phyloP scores from a whole-genome alignment of 495 filamentous ascomycete genomes.

The Podospora sp. region DNA sequence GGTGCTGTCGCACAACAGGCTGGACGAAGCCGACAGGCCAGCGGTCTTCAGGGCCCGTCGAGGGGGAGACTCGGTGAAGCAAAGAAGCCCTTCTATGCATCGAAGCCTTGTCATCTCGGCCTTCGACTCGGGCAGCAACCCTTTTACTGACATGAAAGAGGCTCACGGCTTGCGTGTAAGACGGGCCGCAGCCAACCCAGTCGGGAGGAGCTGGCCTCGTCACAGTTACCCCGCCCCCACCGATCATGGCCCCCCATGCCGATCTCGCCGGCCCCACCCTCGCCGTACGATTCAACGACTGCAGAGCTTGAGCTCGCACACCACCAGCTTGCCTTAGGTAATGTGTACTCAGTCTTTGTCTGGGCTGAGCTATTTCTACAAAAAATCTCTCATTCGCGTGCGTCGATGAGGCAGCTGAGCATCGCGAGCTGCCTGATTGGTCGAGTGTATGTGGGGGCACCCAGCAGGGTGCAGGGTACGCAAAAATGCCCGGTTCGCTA shows the following conservation, averaged over 20 bases:
- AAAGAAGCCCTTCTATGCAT: background rate
- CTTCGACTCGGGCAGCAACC: background rate
- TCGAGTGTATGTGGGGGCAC: background rate
- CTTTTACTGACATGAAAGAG: background rate
- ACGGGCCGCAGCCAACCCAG: background rate
- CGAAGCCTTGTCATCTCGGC: background rate
- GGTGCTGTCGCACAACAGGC: background rate
- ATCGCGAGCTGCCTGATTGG: background rate
- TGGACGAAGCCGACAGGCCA: background rate
- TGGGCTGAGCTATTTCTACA: constrained; percentile 2
- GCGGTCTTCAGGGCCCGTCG: background rate
- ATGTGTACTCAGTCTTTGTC: constrained; percentile 4
- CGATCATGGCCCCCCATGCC: background rate
- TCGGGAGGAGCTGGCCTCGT: background rate
- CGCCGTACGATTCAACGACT: background rate
- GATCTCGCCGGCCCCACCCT: background rate
- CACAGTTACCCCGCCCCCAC: background rate
- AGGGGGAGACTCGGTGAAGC: background rate
- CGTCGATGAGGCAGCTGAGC: background rate
- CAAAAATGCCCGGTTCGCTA: background rate
- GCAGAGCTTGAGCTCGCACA: background rate
- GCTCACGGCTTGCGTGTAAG: background rate
- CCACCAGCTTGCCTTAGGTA: constrained; percentile 5
- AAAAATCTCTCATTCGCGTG: background rate
- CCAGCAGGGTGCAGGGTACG: background rate